Evolutionary conservation across 163 green algal genomes (phyloP).

Genomic region (Trebouxiophyceae sp.): DNA sequence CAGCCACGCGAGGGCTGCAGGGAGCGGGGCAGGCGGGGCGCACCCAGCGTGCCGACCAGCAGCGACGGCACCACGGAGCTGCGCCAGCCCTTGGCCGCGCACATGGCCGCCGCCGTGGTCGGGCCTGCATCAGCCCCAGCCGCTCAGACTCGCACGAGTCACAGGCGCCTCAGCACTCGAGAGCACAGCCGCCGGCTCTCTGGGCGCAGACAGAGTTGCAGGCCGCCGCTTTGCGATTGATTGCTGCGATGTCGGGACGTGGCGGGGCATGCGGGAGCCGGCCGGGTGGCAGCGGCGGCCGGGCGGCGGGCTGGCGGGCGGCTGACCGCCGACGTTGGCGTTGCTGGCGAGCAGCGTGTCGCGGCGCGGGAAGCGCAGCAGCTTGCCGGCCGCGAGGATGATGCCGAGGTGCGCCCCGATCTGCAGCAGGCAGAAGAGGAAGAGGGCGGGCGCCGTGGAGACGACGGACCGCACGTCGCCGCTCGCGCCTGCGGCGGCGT

Average conservation of each 20-base stretch:
- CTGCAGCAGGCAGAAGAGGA: slow-evolving; percentile 65
- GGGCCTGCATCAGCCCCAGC: too few relatives aligned
- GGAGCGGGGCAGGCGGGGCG: too few relatives aligned
- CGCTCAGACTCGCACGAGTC: too few relatives aligned
- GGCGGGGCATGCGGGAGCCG: too few relatives aligned
- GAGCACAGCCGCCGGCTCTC: too few relatives aligned
- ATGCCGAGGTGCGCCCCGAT: slow-evolving; percentile 61
- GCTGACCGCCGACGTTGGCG: slow-evolving; percentile 79
- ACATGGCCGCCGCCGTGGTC: slow-evolving; percentile 80
- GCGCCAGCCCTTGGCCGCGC: slow-evolving; percentile 73
- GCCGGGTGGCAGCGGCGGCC: background rate
- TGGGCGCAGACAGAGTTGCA: too few relatives aligned
- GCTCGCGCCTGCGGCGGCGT: slow-evolving; percentile 50
- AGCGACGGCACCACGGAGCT: slow-evolving; percentile 63
- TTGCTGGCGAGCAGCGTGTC: slow-evolving; percentile 77
- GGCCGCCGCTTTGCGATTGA: too few relatives aligned
- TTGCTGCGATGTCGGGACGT: too few relatives aligned
- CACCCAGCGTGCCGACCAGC: slow-evolving; percentile 70
- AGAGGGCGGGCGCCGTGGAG: slow-evolving; percentile 59
- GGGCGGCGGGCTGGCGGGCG: background rate
- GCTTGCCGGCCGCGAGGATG: slow-evolving; percentile 42
- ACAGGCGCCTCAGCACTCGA: too few relatives aligned
- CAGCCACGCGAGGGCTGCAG: too few relatives aligned
- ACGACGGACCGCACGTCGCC: slow-evolving; percentile 66
- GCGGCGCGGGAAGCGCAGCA: slow-evolving; percentile 43